Percentiles rank a stretch among this genome's conserved stretches.
These are phyloP conservation scores for Gossypium turneri DNA, from an alignment of 345 rosid genomes.

Conservation along the genomic window DNA sequence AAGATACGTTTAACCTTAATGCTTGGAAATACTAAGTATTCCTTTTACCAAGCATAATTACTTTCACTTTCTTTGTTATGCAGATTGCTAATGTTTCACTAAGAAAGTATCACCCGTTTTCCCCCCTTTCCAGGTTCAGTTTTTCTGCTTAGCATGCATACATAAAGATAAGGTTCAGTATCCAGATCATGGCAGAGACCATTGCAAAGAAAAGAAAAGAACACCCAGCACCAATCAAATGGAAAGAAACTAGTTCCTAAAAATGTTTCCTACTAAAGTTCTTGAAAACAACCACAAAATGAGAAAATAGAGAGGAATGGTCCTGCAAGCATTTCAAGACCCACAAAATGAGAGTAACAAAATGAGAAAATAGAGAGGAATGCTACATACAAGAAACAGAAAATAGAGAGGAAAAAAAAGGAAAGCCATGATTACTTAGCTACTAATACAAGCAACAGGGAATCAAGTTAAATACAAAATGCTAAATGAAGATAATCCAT, in stretches of 20 bases:
- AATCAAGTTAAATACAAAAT: not conserved
- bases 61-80: not conserved
- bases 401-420: not conserved
- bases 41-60: not conserved
- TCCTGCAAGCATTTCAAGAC: too few relatives aligned
- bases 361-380: too few relatives aligned
- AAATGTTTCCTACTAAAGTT: not conserved
- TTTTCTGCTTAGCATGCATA: not conserved
- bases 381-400: not conserved
- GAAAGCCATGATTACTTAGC: not conserved
- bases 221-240: not conserved
- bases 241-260: not conserved
- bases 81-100: not conserved
- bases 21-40: not conserved
- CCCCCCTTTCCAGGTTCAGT: not conserved
- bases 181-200: not conserved
- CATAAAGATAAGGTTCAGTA: not conserved
- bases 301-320: too few relatives aligned
- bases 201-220: not conserved
- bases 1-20: not conserved
- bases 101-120: not conserved
- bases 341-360: not conserved
- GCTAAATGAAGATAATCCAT: not conserved
- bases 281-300: not conserved
- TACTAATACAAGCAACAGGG: conserved; percentile 12